phyloP scores from a whole-genome alignment of 352 stramenopile species.

The Pythium insidiosum region DNA sequence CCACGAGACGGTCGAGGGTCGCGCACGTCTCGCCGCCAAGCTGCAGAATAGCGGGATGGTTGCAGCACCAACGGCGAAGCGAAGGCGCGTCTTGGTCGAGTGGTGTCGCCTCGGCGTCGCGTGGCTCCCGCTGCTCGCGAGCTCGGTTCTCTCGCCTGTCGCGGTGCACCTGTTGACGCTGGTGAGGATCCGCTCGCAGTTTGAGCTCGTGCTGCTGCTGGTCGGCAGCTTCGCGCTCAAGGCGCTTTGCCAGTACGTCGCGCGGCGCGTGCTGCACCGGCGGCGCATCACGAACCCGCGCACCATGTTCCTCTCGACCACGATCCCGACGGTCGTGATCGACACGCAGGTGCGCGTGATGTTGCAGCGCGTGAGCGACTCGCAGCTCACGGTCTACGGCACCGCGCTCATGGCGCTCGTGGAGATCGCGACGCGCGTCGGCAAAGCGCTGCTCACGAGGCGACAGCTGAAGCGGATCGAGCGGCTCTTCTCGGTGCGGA shows the following conservation, averaged over 20 bases:
- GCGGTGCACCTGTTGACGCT: not conserved
- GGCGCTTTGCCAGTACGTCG: slow-evolving; percentile 18
- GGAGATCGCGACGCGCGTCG: slow-evolving; percentile 20
- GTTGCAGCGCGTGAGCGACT: slow-evolving; percentile 17
- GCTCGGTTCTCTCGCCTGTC: not conserved
- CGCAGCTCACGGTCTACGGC: slow-evolving; percentile 13
- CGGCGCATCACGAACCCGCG: slow-evolving; percentile 20
- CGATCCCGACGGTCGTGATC: slow-evolving; percentile 24
- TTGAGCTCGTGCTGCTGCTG: slow-evolving; percentile 8
- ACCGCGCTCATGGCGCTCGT: slow-evolving; percentile 20
- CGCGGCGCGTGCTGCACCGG: slow-evolving; percentile 13
- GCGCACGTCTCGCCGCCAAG: too few relatives aligned
- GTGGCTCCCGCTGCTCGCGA: not conserved
- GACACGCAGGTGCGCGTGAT: slow-evolving; percentile 30
- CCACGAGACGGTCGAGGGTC: not conserved
- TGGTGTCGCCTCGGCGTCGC: not conserved
- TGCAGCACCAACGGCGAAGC: too few relatives aligned
- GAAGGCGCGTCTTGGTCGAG: too few relatives aligned
- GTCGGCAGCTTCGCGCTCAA: slow-evolving; percentile 22
- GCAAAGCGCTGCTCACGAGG: slow-evolving; percentile 4
- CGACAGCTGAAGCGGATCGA: too few relatives aligned
- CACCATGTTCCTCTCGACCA: slow-evolving; percentile 23
- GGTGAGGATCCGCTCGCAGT: not conserved
- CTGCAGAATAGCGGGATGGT: too few relatives aligned
- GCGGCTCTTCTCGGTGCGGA: too few relatives aligned